Evolutionary conservation across 768 basidiomycete species (phyloP).

Genomic region (Mycena haematopus): DNA sequence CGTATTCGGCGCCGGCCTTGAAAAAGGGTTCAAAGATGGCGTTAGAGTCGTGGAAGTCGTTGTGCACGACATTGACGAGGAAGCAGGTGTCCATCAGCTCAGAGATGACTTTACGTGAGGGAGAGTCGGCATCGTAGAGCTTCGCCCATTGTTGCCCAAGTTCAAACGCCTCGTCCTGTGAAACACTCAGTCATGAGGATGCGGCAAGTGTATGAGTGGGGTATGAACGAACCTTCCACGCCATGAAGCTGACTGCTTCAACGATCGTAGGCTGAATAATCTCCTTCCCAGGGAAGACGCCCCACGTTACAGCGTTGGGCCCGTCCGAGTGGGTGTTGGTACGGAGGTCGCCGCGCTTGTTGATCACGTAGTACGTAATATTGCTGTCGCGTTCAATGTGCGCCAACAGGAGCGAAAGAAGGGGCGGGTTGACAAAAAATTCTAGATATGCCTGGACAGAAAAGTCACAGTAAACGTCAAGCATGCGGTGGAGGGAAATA

Average conservation of each 20-base stretch:
- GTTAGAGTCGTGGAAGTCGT: slow-evolving; percentile 86
- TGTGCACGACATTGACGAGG: slow-evolving; percentile 96
- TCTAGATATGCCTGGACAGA: slow-evolving; percentile 85
- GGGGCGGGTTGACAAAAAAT: slow-evolving; percentile 85
- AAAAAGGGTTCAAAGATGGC: slow-evolving; percentile 90
- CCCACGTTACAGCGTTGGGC: slow-evolving; percentile 99
- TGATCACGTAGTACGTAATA: slow-evolving; percentile 97
- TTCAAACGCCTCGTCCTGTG: slow-evolving; percentile 91
- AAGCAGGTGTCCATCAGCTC: slow-evolving; percentile 81
- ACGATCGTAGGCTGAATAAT: slow-evolving; percentile 96
- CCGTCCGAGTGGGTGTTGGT: slow-evolving; percentile 96
- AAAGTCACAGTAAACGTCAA: neutral
- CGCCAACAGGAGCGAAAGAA: slow-evolving; percentile 74
- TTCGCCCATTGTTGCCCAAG: slow-evolving; percentile 91
- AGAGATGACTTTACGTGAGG: slow-evolving; percentile 75
- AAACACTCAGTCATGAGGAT: slow-evolving; percentile 3
- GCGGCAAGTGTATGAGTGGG: neutral
- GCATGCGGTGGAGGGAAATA: neutral
- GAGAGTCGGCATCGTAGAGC: slow-evolving; percentile 80
- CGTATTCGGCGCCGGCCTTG: slow-evolving; percentile 72
- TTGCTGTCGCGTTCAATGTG: slow-evolving; percentile 86
- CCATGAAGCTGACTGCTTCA: slow-evolving; percentile 97
- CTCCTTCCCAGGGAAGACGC: slow-evolving; percentile 97
- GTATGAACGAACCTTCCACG: slow-evolving; percentile 79
- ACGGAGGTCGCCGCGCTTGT: slow-evolving; percentile 91